A percentile compares a stretch with the other conserved stretches of the same genome.
phyloP scores from a whole-genome alignment of 2,329 filamentous ascomycete species.

The Penicillium sp. region DNA sequence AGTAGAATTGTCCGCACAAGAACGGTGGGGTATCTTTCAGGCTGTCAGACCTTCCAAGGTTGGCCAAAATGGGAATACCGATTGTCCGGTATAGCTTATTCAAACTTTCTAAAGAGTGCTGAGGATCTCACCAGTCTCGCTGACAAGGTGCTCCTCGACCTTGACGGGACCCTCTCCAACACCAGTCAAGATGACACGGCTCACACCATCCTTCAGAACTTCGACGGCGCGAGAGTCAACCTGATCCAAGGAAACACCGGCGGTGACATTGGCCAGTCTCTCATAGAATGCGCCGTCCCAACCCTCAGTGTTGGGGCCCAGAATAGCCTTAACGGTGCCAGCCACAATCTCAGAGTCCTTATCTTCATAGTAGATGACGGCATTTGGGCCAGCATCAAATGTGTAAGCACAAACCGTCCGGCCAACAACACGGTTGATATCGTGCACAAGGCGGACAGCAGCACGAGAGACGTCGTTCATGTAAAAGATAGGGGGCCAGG shows the following conservation, averaged over 20 bases:
- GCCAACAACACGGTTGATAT: constrained; percentile 77
- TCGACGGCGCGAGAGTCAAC: constrained; percentile 54
- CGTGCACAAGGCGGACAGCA: constrained; percentile 83
- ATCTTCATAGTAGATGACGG: constrained; percentile 91
- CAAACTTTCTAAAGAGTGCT: constrained; percentile 17
- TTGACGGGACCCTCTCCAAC: constrained; percentile 86
- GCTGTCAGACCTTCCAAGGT: background rate
- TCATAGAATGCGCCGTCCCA: constrained; percentile 58
- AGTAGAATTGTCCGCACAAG: constrained; percentile 12
- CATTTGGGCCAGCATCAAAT: constrained; percentile 95
- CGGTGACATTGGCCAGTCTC: constrained; percentile 51
- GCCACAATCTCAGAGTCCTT: constrained; percentile 70
- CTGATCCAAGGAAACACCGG: constrained; percentile 60
- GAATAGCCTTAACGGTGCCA: constrained; percentile 69
- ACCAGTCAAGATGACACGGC: constrained; percentile 82
- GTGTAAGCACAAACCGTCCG: constrained; percentile 88
- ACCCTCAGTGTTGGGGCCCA: constrained; percentile 62
- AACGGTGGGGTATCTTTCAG: constrained; percentile 23
- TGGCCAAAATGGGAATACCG: constrained; percentile 13
- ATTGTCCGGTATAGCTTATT: constrained; percentile 1
- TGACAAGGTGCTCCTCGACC: constrained; percentile 73
- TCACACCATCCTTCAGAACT: constrained; percentile 73
- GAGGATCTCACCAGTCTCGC: constrained; percentile 58
- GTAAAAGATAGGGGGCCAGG: constrained; percentile 97
- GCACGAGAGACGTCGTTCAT: constrained; percentile 91